Base-by-base conservation (phyloP, 78 protist species). In the Planoprotostelium fungivorum region DNA sequence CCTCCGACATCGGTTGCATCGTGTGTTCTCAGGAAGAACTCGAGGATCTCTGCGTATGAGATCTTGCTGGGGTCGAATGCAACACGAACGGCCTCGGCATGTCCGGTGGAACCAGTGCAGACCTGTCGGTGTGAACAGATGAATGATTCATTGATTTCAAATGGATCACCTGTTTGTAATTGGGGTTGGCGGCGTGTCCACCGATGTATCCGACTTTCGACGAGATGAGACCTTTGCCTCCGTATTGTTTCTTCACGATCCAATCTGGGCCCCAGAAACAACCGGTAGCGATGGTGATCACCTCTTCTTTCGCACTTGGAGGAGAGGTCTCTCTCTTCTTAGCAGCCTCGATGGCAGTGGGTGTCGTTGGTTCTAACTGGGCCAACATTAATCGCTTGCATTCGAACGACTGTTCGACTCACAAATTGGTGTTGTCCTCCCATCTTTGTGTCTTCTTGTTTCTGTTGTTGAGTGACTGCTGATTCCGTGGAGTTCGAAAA, bases 41-140 rank as follows among this genome's bases (percentile, higher is more conserved):
- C 89, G 38, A 93, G 34, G 34, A 91, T 34, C 25, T 88, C 73
- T 5, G 34, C 34, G 37, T 84, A 86, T 0, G 85, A 34, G 25
- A 92, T 87, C 84, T 87, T 16, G 0, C 28, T 0, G 28, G 97
- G 95, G 38, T 97, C 96, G 88, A 37, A 97, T 39, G 88, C 95
- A n/a, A 97, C 90, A 0, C 86, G 90, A 1, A 96, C 96, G 0
- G 88, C 98, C 93, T 97, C 99, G 25, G 95, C 95, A 83, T 96
- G 97, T 23, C 97, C 97, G n/a, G 98, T 97, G 35, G 5, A 25
- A 51, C 73, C 73, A 51, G 73, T 25, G 73, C 73, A 51, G 31
- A 51, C 73, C 73, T 51, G 73, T 16, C 16, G 31, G 16, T n/a
- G n/a, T 16, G 31, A 16, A 25, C 16, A 51, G 73, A 51, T 16